phyloP scores from a whole-genome alignment of 306 rosid species.

The Quillaja saponaria region DNA sequence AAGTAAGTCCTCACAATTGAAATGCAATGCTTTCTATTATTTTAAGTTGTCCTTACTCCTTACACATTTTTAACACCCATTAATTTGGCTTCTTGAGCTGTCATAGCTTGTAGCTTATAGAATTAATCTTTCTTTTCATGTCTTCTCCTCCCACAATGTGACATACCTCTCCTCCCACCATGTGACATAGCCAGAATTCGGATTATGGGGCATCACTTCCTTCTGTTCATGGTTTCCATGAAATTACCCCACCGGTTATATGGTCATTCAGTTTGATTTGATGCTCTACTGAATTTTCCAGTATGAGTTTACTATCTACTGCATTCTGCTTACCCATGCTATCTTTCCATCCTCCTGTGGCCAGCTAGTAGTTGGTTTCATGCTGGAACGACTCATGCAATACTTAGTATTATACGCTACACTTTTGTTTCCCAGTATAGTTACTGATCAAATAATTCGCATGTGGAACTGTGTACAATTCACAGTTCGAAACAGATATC shows the following conservation, averaged over 20 bases:
- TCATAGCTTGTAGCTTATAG: slow-evolving; percentile 1
- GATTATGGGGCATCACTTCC: slow-evolving; percentile 18
- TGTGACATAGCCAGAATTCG: slow-evolving; percentile 22
- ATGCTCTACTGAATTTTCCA: background rate
- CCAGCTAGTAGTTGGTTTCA: slow-evolving; percentile 18
- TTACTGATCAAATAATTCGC: slow-evolving; percentile 82
- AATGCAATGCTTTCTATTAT: background rate
- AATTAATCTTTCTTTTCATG: slow-evolving; percentile 5
- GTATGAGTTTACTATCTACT: slow-evolving; percentile 23
- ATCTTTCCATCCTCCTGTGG: slow-evolving; percentile 29
- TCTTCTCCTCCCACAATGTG: slow-evolving; percentile 20
- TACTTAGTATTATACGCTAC: slow-evolving; percentile 57
- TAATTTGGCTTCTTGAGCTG: background rate
- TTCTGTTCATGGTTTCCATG: slow-evolving; percentile 24
- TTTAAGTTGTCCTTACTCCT: background rate
- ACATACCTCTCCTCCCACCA: slow-evolving; percentile 13
- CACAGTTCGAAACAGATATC: slow-evolving; percentile 82
- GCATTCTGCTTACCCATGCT: slow-evolving; percentile 29
- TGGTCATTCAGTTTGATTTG: slow-evolving; percentile 20
- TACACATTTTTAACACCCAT: background rate
- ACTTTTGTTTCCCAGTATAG: slow-evolving; percentile 49
- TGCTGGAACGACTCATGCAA: slow-evolving; percentile 49
- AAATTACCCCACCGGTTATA: slow-evolving; percentile 20
- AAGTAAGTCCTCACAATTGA: slow-evolving; percentile 54
- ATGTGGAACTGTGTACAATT: slow-evolving; percentile 76